phyloP scores from a whole-genome alignment of 1,139 yeast species.

The Pichia inconspicua region DNA sequence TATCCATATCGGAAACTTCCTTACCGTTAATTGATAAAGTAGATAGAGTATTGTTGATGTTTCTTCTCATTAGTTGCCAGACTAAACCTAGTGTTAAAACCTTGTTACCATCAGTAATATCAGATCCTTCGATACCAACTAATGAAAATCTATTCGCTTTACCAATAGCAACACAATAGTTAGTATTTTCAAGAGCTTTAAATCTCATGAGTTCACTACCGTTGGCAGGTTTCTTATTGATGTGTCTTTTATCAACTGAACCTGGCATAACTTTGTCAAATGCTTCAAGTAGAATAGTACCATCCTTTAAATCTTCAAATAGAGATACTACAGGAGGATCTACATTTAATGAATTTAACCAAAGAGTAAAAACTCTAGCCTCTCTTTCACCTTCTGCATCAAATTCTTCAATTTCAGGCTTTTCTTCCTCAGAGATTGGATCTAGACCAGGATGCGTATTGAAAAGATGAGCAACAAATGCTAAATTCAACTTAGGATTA shows the following conservation, averaged over 20 bases:
- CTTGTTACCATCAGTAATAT: conserved; percentile 89
- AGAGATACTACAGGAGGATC: conserved; percentile 88
- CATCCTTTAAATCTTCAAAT: conserved; percentile 94
- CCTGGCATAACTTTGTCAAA: conserved; percentile 96
- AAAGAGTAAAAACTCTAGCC: conserved; percentile 94
- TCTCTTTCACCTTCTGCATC: conserved; percentile 99
- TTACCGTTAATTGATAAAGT: conserved; percentile 64
- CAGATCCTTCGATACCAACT: conserved; percentile 98
- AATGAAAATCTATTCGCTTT: conserved; percentile 85
- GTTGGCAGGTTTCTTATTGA: conserved; percentile 70
- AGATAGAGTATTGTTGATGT: conserved; percentile 76
- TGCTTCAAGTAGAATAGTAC: conserved; percentile 81
- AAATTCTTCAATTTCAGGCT: conserved; percentile 83
- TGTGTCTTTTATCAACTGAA: conserved; percentile 68
- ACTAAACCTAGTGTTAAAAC: conserved; percentile 89
- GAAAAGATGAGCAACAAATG: conserved; percentile 94
- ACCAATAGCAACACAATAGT: conserved; percentile 94
- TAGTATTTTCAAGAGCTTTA: conserved; percentile 92
- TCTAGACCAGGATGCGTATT: conserved; percentile 96
- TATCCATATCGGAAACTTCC: conserved; percentile 75
- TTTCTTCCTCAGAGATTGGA: conserved; percentile 88
- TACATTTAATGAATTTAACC: conserved; percentile 95
- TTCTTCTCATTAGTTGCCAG: conserved; percentile 98
- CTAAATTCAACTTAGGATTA: conserved; percentile 90
- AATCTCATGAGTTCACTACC: conserved; percentile 76